These are phyloP conservation scores for Sporothrix pseudoabietina DNA, from an alignment of 2,329 filamentous ascomycete genomes.

Conservation along the genomic window DNA sequence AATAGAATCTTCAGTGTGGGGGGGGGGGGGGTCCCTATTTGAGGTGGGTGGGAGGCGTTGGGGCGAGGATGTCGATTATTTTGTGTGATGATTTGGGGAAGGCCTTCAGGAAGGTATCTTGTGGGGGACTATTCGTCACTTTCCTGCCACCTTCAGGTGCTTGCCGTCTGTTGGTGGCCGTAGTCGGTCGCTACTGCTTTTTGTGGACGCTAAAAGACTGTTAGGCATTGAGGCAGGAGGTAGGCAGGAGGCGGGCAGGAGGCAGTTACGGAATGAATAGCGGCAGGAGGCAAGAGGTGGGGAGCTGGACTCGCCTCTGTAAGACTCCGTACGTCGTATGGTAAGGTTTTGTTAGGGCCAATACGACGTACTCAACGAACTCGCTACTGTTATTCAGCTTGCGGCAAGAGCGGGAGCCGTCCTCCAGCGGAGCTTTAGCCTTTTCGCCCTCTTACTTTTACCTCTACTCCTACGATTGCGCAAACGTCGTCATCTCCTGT, in stretches of 20 bases:
- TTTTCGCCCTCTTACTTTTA: background rate
- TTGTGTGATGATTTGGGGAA: background rate
- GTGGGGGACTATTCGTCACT: background rate
- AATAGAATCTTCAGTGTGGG: no score
- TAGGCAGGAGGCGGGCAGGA: background rate
- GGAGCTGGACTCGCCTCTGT: no score
- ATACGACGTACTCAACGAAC: background rate
- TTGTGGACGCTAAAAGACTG: background rate
- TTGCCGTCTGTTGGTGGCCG: slow-evolving; percentile 1
- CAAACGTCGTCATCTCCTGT: background rate
- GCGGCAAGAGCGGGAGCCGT: slow-evolving; percentile 8
- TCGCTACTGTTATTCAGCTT: slow-evolving; percentile 14
- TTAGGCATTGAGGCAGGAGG: background rate
- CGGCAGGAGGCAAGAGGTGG: no score
- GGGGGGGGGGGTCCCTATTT: background rate
- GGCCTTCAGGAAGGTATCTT: no score
- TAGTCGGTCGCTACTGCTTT: slow-evolving; percentile 3
- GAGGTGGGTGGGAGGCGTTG: background rate
- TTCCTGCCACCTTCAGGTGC: background rate
- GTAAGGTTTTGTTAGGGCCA: background rate
- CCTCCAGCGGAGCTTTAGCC: background rate
- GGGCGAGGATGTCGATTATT: slow-evolving; percentile 8
- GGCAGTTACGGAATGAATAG: no score
- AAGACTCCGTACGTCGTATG: no score
- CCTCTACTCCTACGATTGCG: background rate